phyloP scores from a whole-genome alignment of 2,329 filamentous ascomycete species.

The Penicillium sp. region DNA sequence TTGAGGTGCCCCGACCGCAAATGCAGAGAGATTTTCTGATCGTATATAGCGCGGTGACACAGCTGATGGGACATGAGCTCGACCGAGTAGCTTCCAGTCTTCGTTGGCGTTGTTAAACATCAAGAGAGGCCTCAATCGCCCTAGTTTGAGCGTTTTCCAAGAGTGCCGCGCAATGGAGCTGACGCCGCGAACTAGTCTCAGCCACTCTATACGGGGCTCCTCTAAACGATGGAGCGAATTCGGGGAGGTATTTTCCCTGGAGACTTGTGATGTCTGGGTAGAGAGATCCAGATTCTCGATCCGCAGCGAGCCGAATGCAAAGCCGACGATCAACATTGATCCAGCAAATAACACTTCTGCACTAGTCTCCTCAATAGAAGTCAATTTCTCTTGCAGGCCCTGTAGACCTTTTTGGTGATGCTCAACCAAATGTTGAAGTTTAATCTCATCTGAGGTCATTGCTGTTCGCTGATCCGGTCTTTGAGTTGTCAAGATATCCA shows the following conservation, averaged over 20 bases:
- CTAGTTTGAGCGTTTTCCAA: constrained; percentile 13
- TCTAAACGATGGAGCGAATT: neutral
- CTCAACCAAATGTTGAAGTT: constrained; percentile 11
- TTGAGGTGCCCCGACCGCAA: neutral
- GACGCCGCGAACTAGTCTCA: constrained; percentile 17
- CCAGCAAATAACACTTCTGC: constrained; percentile 16
- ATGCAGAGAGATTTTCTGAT: neutral
- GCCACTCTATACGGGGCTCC: constrained; percentile 15
- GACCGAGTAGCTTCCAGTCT: constrained; percentile 13
- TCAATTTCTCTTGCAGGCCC: constrained; percentile 16
- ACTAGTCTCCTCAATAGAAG: constrained; percentile 1
- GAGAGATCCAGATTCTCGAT: constrained; percentile 1
- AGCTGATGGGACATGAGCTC: neutral
- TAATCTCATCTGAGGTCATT: neutral
- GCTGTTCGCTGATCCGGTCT: neutral
- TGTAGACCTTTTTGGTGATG: constrained; percentile 23
- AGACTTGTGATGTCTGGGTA: neutral
- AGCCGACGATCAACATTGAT: constrained; percentile 17
- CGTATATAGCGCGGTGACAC: neutral
- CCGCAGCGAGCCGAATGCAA: constrained; percentile 21
- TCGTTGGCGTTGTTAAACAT: constrained; percentile 13
- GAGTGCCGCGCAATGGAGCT: constrained; percentile 6
- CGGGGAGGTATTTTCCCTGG: neutral
- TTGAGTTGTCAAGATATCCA: constrained; percentile 11
- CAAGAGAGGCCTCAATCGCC: constrained; percentile 12